Base-by-base conservation (phyloP, 2,329 filamentous ascomycete species). In the Aureobasidium sp. region DNA sequence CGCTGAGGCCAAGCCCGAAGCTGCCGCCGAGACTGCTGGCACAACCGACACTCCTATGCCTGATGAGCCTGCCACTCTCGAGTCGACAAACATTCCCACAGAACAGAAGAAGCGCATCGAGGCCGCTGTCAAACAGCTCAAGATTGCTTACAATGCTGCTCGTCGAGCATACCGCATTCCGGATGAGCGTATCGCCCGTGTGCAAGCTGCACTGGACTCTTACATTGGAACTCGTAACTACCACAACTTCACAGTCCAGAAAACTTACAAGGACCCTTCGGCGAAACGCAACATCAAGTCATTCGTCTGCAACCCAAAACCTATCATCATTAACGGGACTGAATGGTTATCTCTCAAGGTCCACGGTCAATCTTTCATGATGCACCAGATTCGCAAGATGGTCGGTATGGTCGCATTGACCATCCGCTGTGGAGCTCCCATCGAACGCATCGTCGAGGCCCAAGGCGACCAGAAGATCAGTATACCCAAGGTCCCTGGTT, bases 321-420 rank as follows among this genome's bases (percentile, higher is more conserved):
- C 91, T 0, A 72, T 74, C 34, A 64, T 74, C 9, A 74, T 74
- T 39, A 70, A 72, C 48, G 72, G 72, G 12, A 97, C 91, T 1
- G 89, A 99, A 78, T 99, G 94, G 94, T 81, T 99, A 5, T 94
- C 89, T 47, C 81, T 97, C 67, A 96, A 96, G 73, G 92, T 99
- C 27, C 94, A 99, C 75, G 94, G 94, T 0, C 94, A 99, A 76
- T 93, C 88, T 71, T 99, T 99, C 82, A 99, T 99, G 94, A 99
- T 99, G 94, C 94, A 99, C 76, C 94, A 99, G 78, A 99, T 99
- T 75, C 88, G 94, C 70, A 99, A 97, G 77, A 97, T 99, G 94
- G 90, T 99, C 17, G 91, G 90, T 62, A 91, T 99, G 88, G 90
- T 86, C 9, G 86, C 90, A 37, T 80, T 99, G 64, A 80, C 93